Evolutionary conservation across 148 eudicot genomes (phyloP), one percentile per base, ranked within the genome.

Genomic region (Simmondsia chinensis): DNA sequence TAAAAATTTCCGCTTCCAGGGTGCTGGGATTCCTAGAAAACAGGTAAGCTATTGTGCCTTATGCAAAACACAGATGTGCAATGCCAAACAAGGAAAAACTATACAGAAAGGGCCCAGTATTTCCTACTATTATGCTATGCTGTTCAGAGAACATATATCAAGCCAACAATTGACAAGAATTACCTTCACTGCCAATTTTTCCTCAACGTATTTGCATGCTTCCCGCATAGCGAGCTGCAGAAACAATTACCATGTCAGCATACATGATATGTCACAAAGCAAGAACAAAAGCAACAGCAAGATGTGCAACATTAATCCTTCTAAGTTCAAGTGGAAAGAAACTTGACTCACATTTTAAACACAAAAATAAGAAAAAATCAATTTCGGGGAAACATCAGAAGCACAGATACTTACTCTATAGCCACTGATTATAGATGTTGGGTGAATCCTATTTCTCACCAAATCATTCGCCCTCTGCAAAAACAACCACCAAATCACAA

Each of bases 191-290:
- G 94, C 68, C 65, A 93, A 53, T 43, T 93, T 93, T 52, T 93
- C 96, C n/a, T 93, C 94, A 54, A 93, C 69, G 54, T 93, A 93
- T 63, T 93, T 93, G 80, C 94, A 86, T 40, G 99, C 96, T 71
- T 93, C 99, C 65, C 96, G 71, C 99, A 93, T 93, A n/a, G 96
- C 94, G 64, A 93, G 96, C 99, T 93, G 87, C 25, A 56, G 56
- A 25, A 29, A 48, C 35, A 20, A 39, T 40, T 37, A 63, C 27
- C 7, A 5, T 4, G 34, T 42, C 30, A 27, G 34, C 14, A 52
- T 27, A 38, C n/a, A 36, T n/a, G 3, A 11, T 14, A 11, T 43
- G n/a, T n/a, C n/a, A n/a, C 30, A 42, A 42, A 42, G 26, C 7
- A 38, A 42, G 20, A 25, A 9, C 36, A 39, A n/a, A n/a, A 17